Conservation (phyloP, 768 basidiomycete species). For the Suillus subluteus region DNA sequence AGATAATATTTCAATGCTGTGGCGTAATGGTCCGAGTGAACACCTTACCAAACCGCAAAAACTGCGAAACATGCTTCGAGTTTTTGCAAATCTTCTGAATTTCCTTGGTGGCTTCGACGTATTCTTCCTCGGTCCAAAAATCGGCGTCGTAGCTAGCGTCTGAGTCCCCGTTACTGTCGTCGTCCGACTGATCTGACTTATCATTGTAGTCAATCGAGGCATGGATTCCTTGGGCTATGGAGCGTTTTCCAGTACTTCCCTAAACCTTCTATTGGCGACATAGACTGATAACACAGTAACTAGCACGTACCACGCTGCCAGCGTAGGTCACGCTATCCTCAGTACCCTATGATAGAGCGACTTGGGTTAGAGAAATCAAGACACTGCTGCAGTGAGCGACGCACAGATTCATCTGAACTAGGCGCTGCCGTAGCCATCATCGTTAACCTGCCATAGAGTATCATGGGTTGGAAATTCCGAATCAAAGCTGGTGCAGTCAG, state of each 20-base stretch:
- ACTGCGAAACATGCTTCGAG: constrained; percentile 1
- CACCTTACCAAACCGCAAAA: constrained; percentile 1
- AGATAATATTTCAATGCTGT: not conserved
- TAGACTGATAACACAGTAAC: not conserved
- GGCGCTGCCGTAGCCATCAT: too few relatives aligned
- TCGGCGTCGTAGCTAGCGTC: not conserved
- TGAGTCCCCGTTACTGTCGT: not conserved
- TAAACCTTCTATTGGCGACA: not conserved
- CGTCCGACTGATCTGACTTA: not conserved
- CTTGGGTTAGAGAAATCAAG: not conserved
- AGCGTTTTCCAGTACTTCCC: not conserved
- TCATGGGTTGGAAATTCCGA: not conserved
- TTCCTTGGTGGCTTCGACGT: not conserved
- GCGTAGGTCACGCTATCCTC: not conserved
- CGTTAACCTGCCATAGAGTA: not conserved
- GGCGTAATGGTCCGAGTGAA: not conserved
- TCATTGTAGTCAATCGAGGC: not conserved
- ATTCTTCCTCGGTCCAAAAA: not conserved
- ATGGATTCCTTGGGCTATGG: not conserved
- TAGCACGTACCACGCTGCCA: not conserved
- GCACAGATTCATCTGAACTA: not conserved
- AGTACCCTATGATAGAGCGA: not conserved
- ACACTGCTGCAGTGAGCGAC: not conserved
- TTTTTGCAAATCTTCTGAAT: not conserved
- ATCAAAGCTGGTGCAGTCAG: not conserved